Evolutionary conservation across 2,329 filamentous ascomycete species (phyloP).

Genomic region (Aureobasidium musti): DNA sequence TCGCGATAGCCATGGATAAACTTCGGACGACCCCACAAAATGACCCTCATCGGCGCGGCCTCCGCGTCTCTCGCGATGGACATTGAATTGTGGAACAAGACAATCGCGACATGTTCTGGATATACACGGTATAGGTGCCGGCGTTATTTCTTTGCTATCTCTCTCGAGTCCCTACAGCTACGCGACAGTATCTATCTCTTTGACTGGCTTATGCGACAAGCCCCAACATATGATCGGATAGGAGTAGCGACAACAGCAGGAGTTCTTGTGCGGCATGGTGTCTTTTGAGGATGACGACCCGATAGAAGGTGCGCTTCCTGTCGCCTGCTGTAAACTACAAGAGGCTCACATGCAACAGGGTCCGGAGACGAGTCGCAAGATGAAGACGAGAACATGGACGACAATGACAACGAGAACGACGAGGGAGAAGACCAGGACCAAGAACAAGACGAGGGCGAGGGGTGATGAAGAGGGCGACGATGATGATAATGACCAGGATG

Average conservation of each 20-base stretch:
- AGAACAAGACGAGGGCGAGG: conserved; percentile 37
- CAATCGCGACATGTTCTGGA: not conserved
- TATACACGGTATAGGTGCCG: not conserved
- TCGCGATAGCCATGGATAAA: conserved; percentile 1
- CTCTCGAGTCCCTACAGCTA: not conserved
- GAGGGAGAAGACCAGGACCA: conserved; percentile 41
- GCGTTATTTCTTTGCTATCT: not conserved
- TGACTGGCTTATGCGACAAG: conserved; percentile 48
- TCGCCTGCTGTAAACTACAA: rapidly evolving
- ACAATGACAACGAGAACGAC: conserved; percentile 44
- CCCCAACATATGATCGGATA: not conserved
- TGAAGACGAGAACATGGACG: conserved; percentile 49
- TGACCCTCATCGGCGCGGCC: conserved; percentile 7
- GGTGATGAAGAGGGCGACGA: conserved; percentile 43
- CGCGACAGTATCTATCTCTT: not conserved
- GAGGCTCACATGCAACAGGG: conserved; percentile 30
- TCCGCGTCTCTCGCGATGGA: conserved; percentile 18
- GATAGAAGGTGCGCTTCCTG: conserved; percentile 32
- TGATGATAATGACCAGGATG: conserved; percentile 45
- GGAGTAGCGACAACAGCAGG: not conserved
- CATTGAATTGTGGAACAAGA: conserved; percentile 15
- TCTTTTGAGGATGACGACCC: conserved; percentile 52
- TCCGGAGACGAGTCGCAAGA: conserved; percentile 47
- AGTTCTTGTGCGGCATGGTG: conserved; percentile 37
- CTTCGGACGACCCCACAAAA: conserved; percentile 13